Evolutionary conservation across 73 alveolate species (phyloP).

Genomic region (Symbiodinium pilosum): DNA sequence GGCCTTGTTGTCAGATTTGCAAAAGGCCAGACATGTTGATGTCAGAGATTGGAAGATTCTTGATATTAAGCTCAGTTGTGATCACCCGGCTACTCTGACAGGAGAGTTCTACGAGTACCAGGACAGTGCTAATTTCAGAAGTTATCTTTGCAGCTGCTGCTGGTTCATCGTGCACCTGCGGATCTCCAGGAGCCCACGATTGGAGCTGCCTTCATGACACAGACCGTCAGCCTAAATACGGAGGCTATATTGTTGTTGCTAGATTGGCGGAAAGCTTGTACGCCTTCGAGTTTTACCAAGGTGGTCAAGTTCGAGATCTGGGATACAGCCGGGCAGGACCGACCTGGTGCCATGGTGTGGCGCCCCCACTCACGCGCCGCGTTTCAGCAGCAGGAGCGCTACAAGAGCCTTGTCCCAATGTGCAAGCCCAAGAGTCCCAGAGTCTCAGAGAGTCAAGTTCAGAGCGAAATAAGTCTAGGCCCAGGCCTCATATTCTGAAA

Average conservation of each 20-base stretch:
- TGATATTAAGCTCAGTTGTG: no score
- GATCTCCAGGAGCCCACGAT: constrained; percentile 96
- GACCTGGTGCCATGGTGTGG: not conserved
- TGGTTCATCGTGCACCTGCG: no score
- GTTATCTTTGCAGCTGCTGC: not conserved
- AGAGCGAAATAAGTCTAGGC: no score
- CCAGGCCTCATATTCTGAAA: no score
- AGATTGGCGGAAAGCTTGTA: no score
- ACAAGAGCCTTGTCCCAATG: constrained; percentile 88
- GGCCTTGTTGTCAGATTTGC: constrained; percentile 97
- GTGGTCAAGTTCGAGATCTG: constrained; percentile 96
- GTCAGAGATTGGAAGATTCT: no score
- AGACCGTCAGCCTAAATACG: constrained; percentile 95
- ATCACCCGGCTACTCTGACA: no score
- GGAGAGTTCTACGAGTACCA: constrained; percentile 96
- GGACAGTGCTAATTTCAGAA: not conserved
- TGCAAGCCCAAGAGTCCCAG: not conserved
- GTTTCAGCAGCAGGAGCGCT: constrained; percentile 58
- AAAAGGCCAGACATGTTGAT: no score
- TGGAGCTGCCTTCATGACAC: constrained; percentile 97
- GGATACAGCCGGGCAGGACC: constrained; percentile 97
- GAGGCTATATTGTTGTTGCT: no score
- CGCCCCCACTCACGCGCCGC: not conserved
- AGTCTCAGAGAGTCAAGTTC: no score
- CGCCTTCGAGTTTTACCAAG: not conserved